Evolutionary conservation across 106 monocot species (phyloP).

Genomic region (Allium cepa): DNA sequence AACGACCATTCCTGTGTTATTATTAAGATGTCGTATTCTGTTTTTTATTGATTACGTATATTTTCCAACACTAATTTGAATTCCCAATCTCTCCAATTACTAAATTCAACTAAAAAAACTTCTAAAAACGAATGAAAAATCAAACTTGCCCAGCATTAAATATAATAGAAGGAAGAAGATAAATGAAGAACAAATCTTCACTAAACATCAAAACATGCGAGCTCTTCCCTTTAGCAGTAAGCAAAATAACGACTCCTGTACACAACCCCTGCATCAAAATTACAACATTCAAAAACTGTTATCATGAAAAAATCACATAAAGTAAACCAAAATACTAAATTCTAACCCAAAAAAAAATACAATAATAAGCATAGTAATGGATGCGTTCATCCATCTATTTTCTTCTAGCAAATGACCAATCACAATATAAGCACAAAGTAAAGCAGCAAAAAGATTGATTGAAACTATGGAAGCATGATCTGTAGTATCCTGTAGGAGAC

Average conservation of each 20-base stretch:
- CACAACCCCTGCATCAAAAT: slow-evolving; percentile 49
- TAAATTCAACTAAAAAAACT: not conserved
- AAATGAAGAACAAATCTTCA: slow-evolving; percentile 95
- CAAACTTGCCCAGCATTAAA: slow-evolving; percentile 84
- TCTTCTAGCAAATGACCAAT: slow-evolving; percentile 93
- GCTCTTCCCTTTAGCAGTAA: slow-evolving; percentile 72
- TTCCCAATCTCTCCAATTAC: too few relatives aligned
- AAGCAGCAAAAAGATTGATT: slow-evolving; percentile 65
- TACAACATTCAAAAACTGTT: not conserved
- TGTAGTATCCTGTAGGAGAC: slow-evolving; percentile 36
- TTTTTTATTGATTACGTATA: too few relatives aligned
- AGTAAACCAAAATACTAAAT: not conserved
- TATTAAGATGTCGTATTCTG: too few relatives aligned
- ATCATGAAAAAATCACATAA: not conserved
- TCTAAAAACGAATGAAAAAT: not conserved
- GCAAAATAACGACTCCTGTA: slow-evolving; percentile 70
- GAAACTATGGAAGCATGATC: slow-evolving; percentile 77
- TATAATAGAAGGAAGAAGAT: slow-evolving; percentile 91
- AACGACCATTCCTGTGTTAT: too few relatives aligned
- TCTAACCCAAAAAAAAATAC: slow-evolving; percentile 18
- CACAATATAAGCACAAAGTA: slow-evolving; percentile 88
- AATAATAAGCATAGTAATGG: slow-evolving; percentile 76
- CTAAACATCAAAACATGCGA: slow-evolving; percentile 91
- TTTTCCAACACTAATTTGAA: too few relatives aligned
- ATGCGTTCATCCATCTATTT: slow-evolving; percentile 91